Percentiles rank a stretch among this genome's conserved stretches.
phyloP scores from a whole-genome alignment of 2,329 filamentous ascomycete species.

The Paraphaeosphaeria minitans region DNA sequence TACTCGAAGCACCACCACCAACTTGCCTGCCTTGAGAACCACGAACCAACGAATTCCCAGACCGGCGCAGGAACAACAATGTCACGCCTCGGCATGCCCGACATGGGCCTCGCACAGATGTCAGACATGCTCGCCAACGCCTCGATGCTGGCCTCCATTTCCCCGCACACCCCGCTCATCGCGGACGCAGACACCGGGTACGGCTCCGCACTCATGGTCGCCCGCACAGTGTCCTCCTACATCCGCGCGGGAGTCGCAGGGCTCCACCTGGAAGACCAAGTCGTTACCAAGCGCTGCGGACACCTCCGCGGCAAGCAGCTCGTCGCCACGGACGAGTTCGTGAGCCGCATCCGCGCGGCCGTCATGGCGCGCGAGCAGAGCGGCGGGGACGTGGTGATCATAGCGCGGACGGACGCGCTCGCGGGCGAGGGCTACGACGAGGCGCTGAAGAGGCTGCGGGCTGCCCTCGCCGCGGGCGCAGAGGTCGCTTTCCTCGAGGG shows the following conservation, averaged over 20 bases:
- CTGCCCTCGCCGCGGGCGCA: slow-evolving; percentile 60
- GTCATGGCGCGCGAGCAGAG: slow-evolving; percentile 55
- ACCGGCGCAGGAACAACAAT: slow-evolving; percentile 67
- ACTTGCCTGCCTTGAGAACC: not conserved
- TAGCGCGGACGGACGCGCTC: slow-evolving; percentile 67
- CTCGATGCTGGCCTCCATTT: slow-evolving; percentile 67
- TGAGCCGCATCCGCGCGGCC: slow-evolving; percentile 63
- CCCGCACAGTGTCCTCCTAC: slow-evolving; percentile 60
- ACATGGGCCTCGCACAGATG: slow-evolving; percentile 66
- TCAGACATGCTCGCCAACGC: slow-evolving; percentile 68
- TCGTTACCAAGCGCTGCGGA: slow-evolving; percentile 68
- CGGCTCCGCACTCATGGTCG: slow-evolving; percentile 52
- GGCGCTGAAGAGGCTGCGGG: slow-evolving; percentile 56
- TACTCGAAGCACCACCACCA: not conserved
- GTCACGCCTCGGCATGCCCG: slow-evolving; percentile 65
- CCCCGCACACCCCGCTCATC: slow-evolving; percentile 62
- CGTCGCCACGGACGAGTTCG: slow-evolving; percentile 57
- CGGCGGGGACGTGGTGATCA: slow-evolving; percentile 65
- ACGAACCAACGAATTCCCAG: slow-evolving; percentile 39
- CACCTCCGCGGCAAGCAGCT: slow-evolving; percentile 67
- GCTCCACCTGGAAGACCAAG: slow-evolving; percentile 68
- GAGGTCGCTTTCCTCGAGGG: slow-evolving; percentile 67
- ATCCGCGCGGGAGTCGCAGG: slow-evolving; percentile 62
- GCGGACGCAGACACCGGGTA: slow-evolving; percentile 67
- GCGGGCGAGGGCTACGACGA: slow-evolving; percentile 63